These are phyloP conservation scores for Poa annua DNA, from an alignment of 176 grass and related monocot genomes.

Conservation along the genomic window DNA sequence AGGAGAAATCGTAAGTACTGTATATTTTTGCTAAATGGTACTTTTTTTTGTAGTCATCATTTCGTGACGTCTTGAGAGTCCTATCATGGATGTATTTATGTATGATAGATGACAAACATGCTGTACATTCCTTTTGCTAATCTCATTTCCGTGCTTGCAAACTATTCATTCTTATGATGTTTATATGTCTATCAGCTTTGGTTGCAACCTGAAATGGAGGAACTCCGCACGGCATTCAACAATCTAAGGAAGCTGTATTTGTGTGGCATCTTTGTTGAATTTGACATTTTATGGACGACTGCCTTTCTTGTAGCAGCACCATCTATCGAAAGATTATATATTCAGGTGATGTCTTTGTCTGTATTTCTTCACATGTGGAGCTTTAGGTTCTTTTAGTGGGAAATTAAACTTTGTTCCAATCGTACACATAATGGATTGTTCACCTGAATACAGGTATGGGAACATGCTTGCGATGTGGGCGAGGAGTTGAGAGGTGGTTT, in stretches of 20 bases:
- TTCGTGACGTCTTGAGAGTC: not conserved
- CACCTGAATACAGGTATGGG: not conserved
- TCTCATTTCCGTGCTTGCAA: not conserved
- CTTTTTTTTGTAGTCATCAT: not conserved
- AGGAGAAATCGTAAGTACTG: constrained; percentile 9
- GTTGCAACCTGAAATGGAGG: constrained; percentile 6
- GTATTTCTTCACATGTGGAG: not conserved
- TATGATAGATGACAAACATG: not conserved
- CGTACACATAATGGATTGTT: not conserved
- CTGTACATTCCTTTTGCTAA: not conserved
- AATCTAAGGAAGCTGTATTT: not conserved
- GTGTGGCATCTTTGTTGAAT: constrained; percentile 9
- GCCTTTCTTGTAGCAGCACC: not conserved
- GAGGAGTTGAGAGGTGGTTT: not conserved
- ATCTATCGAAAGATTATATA: not conserved
- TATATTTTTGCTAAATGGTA: not conserved
- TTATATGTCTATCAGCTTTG: not conserved
- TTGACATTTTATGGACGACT: not conserved
- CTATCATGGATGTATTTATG: not conserved
- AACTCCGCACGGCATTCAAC: not conserved
- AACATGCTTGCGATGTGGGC: not conserved
- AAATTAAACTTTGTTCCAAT: not conserved
- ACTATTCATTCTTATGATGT: not conserved
- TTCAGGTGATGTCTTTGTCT: not conserved
- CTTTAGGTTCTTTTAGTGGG: not conserved